phyloP scores from a whole-genome alignment of 495 filamentous ascomycete species.

The Aspergillus sparsus region DNA sequence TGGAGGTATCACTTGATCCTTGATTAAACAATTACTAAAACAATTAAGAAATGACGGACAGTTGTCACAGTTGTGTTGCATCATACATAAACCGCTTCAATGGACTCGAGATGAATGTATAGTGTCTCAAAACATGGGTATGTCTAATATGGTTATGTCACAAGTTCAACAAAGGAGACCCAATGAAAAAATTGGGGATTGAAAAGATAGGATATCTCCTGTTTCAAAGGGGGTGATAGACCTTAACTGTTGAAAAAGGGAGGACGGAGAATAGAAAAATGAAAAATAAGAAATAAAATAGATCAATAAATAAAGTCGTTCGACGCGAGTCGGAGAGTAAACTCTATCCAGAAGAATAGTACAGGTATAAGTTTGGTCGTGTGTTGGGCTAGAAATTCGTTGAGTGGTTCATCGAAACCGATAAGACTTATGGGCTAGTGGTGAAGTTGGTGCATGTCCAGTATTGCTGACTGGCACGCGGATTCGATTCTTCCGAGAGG shows the following conservation, averaged over 20 bases:
- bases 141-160: constrained; percentile 26
- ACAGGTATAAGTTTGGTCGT: constrained; percentile 5
- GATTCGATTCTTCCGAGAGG: constrained; percentile 64
- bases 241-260: background rate
- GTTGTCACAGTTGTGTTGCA: constrained; percentile 4
- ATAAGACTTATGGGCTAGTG: constrained; percentile 68
- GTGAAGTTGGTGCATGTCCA: constrained; percentile 53
- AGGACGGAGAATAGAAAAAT: constrained; percentile 2
- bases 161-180: constrained; percentile 27
- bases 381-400: constrained; percentile 5
- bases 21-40: constrained; percentile 24
- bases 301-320: background rate
- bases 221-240: background rate
- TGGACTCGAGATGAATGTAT: constrained; percentile 4
- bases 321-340: constrained; percentile 12
- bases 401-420: constrained; percentile 38
- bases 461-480: constrained; percentile 53
- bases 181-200: constrained; percentile 1
- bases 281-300: constrained; percentile 7
- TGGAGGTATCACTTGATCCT: constrained; percentile 36
- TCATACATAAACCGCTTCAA: constrained; percentile 15
- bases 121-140: constrained; percentile 26
- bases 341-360: constrained; percentile 15
- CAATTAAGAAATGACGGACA: constrained; percentile 26
- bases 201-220: constrained; percentile 9